Evolutionary conservation across 306 rosid species (phyloP), one percentile per base, ranked within the genome.

Genomic region (Cicer chorassanicum): DNA sequence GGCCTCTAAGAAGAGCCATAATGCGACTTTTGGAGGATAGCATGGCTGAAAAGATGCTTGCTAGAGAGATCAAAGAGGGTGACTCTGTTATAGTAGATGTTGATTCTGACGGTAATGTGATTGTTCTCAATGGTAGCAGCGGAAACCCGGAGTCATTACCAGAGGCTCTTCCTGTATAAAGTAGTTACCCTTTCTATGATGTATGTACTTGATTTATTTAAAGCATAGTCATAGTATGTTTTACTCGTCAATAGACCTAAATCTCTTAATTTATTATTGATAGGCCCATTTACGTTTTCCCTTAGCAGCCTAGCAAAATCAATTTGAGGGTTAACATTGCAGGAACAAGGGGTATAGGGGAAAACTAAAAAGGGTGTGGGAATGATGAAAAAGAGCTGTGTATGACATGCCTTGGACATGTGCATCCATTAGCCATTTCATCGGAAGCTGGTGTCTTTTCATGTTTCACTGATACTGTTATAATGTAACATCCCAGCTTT

Each of bases 21-120:
- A 91, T 93, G 98, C 84, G 98, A 71, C 97, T 93, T 38, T 84
- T 93, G 87, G 98, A 93, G 83, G 98, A 93, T 84, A 87, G 97
- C 90, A 91, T 93, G 98, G 98, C 97, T 4, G 98, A 93, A 90
- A 93, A 93, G 90, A 91, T 93, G 96, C 96, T 93, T 61, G 86
- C 97, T 0, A 83, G 98, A 73, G 98, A 91, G 87, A 93, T 93
- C 87, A 91, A 89, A 62, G 97, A 91, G 85, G 98, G 98, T 0
- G 98, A 93, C 73, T 93, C 98, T 0, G 97, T 91, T 24, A 93
- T 93, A 29, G 98, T 93, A 43, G 98, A 93, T 44, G 94, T 93
- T 0, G 98, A 93, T 72, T 79, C 97, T 43, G 97, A 93, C 0
- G 97, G 98, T 8, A 91, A 93, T 3, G 98, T 93, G 74, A 91